Percentiles rank a stretch among this genome's conserved stretches.
Evolutionary conservation across 805 yeast genomes (phyloP).

Genomic region (Candida ipomoeae): DNA sequence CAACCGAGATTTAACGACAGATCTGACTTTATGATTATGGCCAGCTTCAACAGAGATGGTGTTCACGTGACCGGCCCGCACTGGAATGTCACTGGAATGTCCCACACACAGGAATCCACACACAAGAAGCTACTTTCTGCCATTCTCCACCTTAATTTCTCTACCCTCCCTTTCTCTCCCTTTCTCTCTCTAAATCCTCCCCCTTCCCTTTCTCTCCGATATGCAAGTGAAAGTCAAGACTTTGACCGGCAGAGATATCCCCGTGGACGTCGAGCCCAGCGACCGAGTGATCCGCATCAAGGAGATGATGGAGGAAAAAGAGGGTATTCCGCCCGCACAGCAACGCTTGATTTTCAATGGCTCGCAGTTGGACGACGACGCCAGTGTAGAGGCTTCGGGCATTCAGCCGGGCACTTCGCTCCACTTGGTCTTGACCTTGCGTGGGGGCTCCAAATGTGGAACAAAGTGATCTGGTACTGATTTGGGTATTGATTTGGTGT

Average conservation of each 20-base stretch:
- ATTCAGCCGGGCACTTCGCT: constrained; percentile 80
- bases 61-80: no score
- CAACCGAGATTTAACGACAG: no score
- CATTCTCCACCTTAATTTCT: no score
- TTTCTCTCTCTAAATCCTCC: no score
- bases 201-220: background rate
- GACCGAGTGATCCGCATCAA: constrained; percentile 73
- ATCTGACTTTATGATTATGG: no score
- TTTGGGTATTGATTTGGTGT: no score
- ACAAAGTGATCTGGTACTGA: background rate
- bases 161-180: no score
- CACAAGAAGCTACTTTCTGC: no score
- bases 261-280: constrained; percentile 66
- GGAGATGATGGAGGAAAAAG: constrained; percentile 91
- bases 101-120: no score
- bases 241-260: constrained; percentile 77
- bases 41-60: no score
- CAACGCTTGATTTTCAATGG: constrained; percentile 90
- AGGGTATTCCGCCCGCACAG: constrained; percentile 95
- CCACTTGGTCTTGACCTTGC: constrained; percentile 84
- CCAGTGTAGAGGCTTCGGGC: constrained; percentile 68
- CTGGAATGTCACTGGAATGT: no score
- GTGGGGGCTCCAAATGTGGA: constrained; percentile 61
- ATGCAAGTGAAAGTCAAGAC: constrained; percentile 76
- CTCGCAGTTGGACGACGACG: constrained; percentile 84